A percentile compares a stretch with the other conserved stretches of the same genome.
Conservation (phyloP, 2,329 filamentous ascomycete genomes). For the Colletotrichum australisinense region DNA sequence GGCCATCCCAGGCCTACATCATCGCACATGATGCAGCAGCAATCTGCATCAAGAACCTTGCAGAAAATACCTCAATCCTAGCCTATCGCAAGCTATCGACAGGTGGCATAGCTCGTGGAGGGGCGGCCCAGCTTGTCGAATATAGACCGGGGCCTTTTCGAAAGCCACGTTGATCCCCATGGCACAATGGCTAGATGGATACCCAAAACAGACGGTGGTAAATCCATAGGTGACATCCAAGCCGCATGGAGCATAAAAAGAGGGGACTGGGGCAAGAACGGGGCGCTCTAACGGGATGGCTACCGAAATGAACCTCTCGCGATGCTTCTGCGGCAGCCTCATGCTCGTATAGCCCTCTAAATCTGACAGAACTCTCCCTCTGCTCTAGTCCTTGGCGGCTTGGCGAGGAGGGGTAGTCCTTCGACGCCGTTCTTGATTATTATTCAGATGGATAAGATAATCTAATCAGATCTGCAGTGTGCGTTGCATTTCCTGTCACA, state of each 20-base stretch:
- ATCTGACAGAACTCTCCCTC: not conserved
- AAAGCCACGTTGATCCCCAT: not conserved
- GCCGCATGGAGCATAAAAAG: not conserved
- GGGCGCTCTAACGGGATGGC: conserved; percentile 2
- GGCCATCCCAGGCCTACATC: conserved; percentile 5
- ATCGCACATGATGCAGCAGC: conserved; percentile 20
- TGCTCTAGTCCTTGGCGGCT: not conserved
- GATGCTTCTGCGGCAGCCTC: not conserved
- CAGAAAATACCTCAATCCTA: conserved; percentile 23
- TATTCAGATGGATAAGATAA: conserved; percentile 47
- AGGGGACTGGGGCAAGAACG: not conserved
- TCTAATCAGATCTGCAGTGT: conserved; percentile 39
- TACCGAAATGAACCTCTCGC: not conserved
- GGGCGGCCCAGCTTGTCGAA: not conserved
- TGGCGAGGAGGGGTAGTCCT: conserved; percentile 25
- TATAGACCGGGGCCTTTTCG: not conserved
- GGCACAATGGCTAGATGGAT: not conserved
- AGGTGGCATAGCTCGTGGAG: conserved; percentile 2
- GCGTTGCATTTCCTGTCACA: conserved; percentile 21
- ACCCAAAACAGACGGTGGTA: conserved; percentile 6
- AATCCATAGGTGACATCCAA: not conserved
- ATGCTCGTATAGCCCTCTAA: not conserved
- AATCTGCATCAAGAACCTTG: not conserved
- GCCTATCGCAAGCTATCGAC: conserved; percentile 30
- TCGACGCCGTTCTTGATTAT: not conserved